Conservation (phyloP, 306 rosid species). For the Lathyrus sativus region DNA sequence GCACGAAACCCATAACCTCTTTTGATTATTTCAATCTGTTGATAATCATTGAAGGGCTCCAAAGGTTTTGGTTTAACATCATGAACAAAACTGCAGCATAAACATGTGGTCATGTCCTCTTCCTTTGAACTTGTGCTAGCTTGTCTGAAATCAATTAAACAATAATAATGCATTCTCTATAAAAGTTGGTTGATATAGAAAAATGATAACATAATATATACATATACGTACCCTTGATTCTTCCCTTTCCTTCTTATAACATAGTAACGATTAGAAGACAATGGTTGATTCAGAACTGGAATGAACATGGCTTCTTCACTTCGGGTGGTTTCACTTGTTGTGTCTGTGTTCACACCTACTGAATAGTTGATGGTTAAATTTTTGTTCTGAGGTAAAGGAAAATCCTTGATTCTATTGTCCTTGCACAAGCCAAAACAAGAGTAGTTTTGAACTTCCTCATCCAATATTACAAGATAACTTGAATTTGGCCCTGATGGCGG, state of each 20-base stretch:
- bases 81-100: conserved; percentile 9
- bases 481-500: conserved; percentile 47
- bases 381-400: conserved; percentile 55
- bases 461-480: conserved; percentile 42
- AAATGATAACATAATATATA: too few species aligned
- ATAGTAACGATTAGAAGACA: conserved; percentile 59
- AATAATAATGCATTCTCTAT: too few species aligned
- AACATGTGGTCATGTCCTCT: conserved; percentile 35
- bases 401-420: neutral
- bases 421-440: conserved; percentile 29
- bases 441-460: conserved; percentile 37
- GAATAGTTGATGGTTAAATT: conserved; percentile 12
- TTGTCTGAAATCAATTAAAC: conserved; percentile 25
- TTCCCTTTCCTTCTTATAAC: conserved; percentile 48
- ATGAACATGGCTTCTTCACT: conserved; percentile 39
- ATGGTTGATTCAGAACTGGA: conserved; percentile 64
- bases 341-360: neutral
- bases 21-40: conserved; percentile 41
- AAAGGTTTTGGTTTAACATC: conserved; percentile 35
- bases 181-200: too few species aligned
- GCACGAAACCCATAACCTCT: conserved; percentile 36
- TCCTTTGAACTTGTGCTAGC: conserved; percentile 46
- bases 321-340: neutral
- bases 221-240: conserved; percentile 37
- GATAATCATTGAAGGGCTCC: conserved; percentile 40